A percentile compares a stretch with the other conserved stretches of the same genome.
Conservation (phyloP, 2,329 filamentous ascomycete genomes). For the Verticillium albo-atrum region DNA sequence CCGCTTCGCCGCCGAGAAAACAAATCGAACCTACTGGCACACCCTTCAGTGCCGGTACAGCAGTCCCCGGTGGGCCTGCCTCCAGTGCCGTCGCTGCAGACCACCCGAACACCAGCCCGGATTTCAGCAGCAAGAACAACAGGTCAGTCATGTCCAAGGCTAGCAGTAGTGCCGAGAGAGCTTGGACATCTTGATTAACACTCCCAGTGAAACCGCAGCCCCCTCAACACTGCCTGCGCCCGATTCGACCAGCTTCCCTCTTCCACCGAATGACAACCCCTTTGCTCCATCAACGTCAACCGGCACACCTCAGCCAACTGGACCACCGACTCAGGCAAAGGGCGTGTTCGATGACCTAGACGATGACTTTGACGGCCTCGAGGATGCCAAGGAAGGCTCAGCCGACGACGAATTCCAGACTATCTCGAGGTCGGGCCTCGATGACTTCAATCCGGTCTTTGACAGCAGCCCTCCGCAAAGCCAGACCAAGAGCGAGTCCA, state of each 20-base stretch:
- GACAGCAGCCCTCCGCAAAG: constrained; percentile 62
- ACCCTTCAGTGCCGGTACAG: not conserved
- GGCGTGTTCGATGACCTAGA: constrained; percentile 71
- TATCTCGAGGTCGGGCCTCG: constrained; percentile 64
- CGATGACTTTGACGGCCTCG: constrained; percentile 75
- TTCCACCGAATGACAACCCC: not conserved
- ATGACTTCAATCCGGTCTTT: constrained; percentile 79
- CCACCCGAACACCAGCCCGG: not conserved
- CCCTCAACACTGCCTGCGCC: not conserved
- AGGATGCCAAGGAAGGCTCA: constrained; percentile 77
- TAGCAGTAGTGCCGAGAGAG: too few relatives aligned
- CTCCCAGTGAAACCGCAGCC: not conserved
- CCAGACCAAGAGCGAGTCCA: constrained; percentile 49
- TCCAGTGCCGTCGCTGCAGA: constrained; percentile 13
- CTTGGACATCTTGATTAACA: not conserved
- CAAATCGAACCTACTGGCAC: constrained; percentile 8
- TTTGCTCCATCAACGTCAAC: constrained; percentile 3
- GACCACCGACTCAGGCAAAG: constrained; percentile 21
- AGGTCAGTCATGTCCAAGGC: too few relatives aligned
- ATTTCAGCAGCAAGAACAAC: not conserved
- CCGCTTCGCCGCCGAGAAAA: constrained; percentile 46
- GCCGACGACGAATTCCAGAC: constrained; percentile 77
- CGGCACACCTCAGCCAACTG: constrained; percentile 15
- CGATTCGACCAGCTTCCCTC: not conserved
- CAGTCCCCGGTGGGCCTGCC: constrained; percentile 7